Conservation (phyloP, 345 rosid genomes). For the Brassica rapa region DNA sequence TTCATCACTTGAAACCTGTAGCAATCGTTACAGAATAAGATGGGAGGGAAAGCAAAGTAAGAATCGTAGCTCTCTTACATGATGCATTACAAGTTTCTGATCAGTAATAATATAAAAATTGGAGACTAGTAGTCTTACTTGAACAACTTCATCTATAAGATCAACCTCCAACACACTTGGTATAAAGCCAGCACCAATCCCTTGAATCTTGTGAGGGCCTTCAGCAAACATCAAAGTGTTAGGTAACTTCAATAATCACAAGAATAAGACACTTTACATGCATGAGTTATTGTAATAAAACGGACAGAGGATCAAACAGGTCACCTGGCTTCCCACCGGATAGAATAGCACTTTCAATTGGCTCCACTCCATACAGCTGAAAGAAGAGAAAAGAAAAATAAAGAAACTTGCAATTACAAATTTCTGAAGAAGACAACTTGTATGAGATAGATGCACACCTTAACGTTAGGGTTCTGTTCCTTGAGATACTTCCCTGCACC, state of each 20-base stretch:
- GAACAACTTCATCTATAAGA: constrained; percentile 78
- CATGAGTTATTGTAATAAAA: background rate
- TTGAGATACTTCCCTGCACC: constrained; percentile 85
- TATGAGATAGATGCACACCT: constrained; percentile 46
- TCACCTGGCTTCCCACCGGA: constrained; percentile 93
- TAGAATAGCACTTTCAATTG: constrained; percentile 76
- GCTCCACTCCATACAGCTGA: constrained; percentile 83
- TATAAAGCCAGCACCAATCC: constrained; percentile 90
- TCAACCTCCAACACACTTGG: constrained; percentile 80
- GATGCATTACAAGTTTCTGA: background rate
- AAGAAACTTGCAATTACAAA: background rate
- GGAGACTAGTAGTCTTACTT: constrained; percentile 48
- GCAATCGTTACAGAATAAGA: background rate
- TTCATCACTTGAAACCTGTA: constrained; percentile 73
- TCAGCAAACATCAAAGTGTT: constrained; percentile 23
- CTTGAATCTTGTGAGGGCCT: constrained; percentile 98
- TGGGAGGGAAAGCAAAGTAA: background rate
- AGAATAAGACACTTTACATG: background rate
- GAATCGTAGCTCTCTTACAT: background rate
- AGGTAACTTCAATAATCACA: background rate
- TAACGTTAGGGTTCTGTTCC: constrained; percentile 72
- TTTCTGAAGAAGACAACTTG: too few relatives aligned
- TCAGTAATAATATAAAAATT: background rate
- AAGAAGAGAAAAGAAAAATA: constrained; percentile 17
- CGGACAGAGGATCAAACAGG: constrained; percentile 1